Percentiles rank a stretch among this genome's conserved stretches.
Conservation (phyloP, 106 monocot genomes). For the Posidonia australis region DNA sequence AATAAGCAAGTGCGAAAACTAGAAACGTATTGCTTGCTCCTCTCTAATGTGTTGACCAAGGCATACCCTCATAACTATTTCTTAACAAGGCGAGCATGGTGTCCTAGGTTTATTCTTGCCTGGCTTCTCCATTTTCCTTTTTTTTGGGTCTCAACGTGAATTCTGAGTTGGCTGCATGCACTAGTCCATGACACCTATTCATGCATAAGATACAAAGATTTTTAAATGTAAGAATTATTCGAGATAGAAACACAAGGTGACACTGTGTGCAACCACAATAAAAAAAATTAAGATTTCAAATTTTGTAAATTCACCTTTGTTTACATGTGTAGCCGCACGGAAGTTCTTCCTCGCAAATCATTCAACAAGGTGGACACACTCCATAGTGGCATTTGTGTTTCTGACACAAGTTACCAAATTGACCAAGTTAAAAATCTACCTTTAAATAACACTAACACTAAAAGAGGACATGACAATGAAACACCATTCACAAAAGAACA, state of each 20-base stretch:
- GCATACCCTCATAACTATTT: constrained; percentile 59
- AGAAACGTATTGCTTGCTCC: constrained; percentile 56
- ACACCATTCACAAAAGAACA: no score
- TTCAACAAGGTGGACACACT: constrained; percentile 82
- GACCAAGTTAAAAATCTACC: not conserved
- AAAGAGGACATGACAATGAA: no score
- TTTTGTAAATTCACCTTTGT: constrained; percentile 41
- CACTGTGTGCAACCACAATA: no score
- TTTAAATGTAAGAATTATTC: not conserved
- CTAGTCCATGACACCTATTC: constrained; percentile 79
- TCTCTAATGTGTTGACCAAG: constrained; percentile 74
- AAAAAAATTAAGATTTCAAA: not conserved
- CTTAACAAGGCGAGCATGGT: constrained; percentile 76
- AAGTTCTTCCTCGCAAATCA: constrained; percentile 52
- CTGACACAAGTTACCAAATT: constrained; percentile 39
- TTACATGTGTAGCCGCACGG: constrained; percentile 81
- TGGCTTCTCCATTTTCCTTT: constrained; percentile 44
- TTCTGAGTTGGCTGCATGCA: constrained; percentile 79
- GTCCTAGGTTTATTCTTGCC: constrained; percentile 49
- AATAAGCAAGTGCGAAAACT: not conserved
- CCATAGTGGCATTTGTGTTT: constrained; percentile 97
- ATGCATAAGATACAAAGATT: not conserved
- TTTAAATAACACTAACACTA: no score
- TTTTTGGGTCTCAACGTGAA: constrained; percentile 81
- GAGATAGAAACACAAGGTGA: not conserved